Evolutionary conservation across 768 basidiomycete species (phyloP), one percentile per base, ranked within the genome.

Genomic region (Rossbeevera mucosa): DNA sequence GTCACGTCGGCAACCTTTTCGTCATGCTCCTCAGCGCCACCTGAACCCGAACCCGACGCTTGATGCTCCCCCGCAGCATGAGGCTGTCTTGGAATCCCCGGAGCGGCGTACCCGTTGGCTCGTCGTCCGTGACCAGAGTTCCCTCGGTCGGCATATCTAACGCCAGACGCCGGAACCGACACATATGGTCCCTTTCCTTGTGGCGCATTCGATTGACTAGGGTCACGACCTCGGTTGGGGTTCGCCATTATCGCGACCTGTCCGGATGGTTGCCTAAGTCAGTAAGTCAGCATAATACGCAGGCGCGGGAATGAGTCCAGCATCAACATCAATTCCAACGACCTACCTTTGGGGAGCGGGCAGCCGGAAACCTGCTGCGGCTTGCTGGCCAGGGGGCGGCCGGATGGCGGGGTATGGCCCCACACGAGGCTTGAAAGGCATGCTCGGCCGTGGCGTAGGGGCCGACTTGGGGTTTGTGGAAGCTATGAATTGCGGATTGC

Each of bases 401-500:
- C 76, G 77, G n/a, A 86, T 70, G 44, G 71, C 73, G 3, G 86
- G 85, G 60, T 82, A 74, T 8, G 86, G 83, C 0, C 88, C 87
- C 59, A 81, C 75, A 21, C 80, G 78, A 44, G 86, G 86, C 47
- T 78, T 81, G 74, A 89, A 90, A 0, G 83, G 79, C 5, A 65
- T 50, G 14, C 73, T 73, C 18, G 72, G 75, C 16, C 74, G 74
- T 18, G 77, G 75, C 5, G 76, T 74, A 0, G 81, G 79, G 2
- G 71, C 76, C 7, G 67, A 69, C 55, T 79, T 78, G 0, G 85
- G 81, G 30, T 82, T 80, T 6, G 85, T 91, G 0, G 86, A 82
- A 14, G 86, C 83, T 16, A 89, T 77, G 66, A 90, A 96, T 67
- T 98, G 95, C 3, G 82, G 87, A 59, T 85, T 75, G 20, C 85